Percentiles rank a stretch among this genome's conserved stretches.
phyloP scores from a whole-genome alignment of 2,329 filamentous ascomycete genomes.

The Fulvia fulva region DNA sequence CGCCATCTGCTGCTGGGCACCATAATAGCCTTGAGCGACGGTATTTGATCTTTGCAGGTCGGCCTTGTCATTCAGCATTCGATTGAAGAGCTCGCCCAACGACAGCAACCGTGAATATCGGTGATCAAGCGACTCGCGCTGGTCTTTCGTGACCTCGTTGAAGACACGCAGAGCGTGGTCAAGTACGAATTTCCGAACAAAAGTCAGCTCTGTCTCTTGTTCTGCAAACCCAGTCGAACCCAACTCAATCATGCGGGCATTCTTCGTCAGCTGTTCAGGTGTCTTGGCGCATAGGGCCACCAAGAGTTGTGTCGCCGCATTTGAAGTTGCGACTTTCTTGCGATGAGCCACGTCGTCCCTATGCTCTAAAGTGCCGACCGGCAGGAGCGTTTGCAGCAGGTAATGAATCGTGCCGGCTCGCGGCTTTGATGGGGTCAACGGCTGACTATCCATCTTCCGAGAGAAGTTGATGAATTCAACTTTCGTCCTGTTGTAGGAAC shows the following conservation, averaged over 20 bases:
- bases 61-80: slow-evolving; percentile 80
- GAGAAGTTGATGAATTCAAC: slow-evolving; percentile 99
- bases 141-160: slow-evolving; percentile 90
- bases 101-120: slow-evolving; percentile 86
- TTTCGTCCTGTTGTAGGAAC: slow-evolving; percentile 91
- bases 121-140: slow-evolving; percentile 75
- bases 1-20: slow-evolving; percentile 76
- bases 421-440: slow-evolving; percentile 87
- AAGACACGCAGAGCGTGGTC: slow-evolving; percentile 91
- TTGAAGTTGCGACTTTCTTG: slow-evolving; percentile 80
- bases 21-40: slow-evolving; percentile 13
- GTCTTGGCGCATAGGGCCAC: slow-evolving; percentile 87
- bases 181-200: slow-evolving; percentile 90
- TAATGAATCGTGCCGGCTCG: slow-evolving; percentile 92
- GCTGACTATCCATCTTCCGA: slow-evolving; percentile 77
- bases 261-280: slow-evolving; percentile 61
- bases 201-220: slow-evolving; percentile 78
- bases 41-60: slow-evolving; percentile 44
- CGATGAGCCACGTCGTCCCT: slow-evolving; percentile 72
- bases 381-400: slow-evolving; percentile 73
- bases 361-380: slow-evolving; percentile 62
- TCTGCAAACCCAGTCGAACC: slow-evolving; percentile 50
- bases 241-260: slow-evolving; percentile 6
- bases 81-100: slow-evolving; percentile 85
- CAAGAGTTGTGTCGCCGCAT: slow-evolving; percentile 79